A percentile compares a stretch with the other conserved stretches of the same genome.
phyloP scores from a whole-genome alignment of 139 green algal genomes.

The Yamagishiella unicocca region DNA sequence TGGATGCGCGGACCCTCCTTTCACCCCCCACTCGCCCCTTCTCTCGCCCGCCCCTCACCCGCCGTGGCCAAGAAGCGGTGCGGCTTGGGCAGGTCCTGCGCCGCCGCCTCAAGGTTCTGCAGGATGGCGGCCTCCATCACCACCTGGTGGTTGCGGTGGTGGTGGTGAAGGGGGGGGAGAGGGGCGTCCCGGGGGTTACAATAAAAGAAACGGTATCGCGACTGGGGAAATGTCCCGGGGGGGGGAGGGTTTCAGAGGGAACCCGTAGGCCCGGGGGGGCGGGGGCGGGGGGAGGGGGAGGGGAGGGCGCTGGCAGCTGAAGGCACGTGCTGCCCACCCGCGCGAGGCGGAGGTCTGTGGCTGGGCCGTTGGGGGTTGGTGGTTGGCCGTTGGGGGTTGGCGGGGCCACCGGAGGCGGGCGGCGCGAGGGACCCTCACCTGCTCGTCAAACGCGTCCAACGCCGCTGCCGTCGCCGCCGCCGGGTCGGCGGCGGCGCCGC shows the following conservation, averaged over 20 bases:
- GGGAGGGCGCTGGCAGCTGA: neutral
- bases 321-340: no score
- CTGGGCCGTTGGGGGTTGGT: no score
- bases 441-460: neutral
- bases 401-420: no score
- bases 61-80: constrained; percentile 58
- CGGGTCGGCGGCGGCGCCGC: neutral
- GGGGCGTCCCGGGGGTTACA: no score
- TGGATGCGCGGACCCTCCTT: no score
- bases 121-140: constrained; percentile 61
- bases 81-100: constrained; percentile 63
- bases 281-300: neutral
- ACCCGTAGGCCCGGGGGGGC: neutral
- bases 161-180: neutral
- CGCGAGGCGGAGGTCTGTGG: no score
- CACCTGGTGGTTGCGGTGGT: constrained; percentile 23
- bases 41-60: constrained; percentile 41
- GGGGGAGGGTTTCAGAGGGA: neutral
- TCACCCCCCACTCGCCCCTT: neutral
- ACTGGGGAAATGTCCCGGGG: neutral
- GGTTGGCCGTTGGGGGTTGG: no score
- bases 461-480: neutral
- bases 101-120: constrained; percentile 67
- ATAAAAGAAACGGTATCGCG: no score
- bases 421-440: neutral